Evolutionary conservation across 108 stramenopile species (phyloP).

Genomic region (Cylindrotheca closterium): DNA sequence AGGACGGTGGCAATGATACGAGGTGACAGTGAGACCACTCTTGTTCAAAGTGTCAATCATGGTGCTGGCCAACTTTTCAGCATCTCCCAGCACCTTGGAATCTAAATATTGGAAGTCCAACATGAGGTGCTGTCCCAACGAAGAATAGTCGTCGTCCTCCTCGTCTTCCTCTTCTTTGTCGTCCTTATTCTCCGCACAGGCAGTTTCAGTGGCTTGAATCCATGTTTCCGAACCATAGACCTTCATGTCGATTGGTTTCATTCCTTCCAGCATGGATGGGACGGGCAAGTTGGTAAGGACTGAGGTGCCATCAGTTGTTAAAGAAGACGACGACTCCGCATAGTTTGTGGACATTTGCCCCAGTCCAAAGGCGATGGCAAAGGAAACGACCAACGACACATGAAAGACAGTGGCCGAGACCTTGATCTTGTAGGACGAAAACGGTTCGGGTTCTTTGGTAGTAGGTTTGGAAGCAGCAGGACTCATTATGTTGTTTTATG

Average conservation of each 20-base stretch:
- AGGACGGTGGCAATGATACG: background rate
- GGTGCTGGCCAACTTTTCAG: background rate
- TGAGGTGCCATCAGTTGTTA: too few species aligned
- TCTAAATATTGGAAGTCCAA: background rate
- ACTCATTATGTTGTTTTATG: too few species aligned
- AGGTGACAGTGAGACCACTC: background rate
- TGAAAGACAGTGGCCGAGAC: background rate
- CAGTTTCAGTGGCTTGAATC: background rate
- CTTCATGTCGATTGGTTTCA: background rate
- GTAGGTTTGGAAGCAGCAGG: too few species aligned
- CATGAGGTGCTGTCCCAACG: background rate
- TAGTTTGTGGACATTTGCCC: background rate
- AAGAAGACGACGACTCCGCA: too few species aligned
- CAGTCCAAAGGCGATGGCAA: background rate
- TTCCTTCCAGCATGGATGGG: background rate
- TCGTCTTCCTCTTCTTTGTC: background rate
- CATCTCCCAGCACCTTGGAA: background rate
- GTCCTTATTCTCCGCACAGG: background rate
- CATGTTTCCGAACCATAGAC: background rate
- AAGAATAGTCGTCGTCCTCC: background rate
- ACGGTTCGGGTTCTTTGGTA: too few species aligned
- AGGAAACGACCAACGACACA: background rate
- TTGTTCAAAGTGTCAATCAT: background rate
- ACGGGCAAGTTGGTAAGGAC: too few species aligned
- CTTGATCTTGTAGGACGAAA: too few species aligned